These are phyloP conservation scores for Pisolithus marmoratus DNA, from an alignment of 768 basidiomycete species.

Conservation along the genomic window DNA sequence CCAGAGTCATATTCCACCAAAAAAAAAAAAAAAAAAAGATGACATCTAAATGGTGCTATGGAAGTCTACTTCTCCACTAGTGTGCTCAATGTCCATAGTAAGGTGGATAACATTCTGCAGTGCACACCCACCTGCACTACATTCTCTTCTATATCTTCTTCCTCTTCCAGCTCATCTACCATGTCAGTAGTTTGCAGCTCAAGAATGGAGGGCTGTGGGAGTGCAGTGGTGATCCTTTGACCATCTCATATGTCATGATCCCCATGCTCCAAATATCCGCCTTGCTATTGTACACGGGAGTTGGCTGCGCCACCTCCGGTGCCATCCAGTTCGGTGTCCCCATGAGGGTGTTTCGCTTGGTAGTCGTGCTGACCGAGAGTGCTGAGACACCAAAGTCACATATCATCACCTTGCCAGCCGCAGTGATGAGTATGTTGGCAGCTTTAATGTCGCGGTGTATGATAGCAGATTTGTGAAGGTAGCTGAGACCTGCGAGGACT, in stretches of 20 bases:
- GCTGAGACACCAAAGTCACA: slow-evolving; percentile 99
- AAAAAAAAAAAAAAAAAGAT: too few relatives aligned
- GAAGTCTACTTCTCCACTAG: too few relatives aligned
- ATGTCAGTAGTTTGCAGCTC: too few relatives aligned
- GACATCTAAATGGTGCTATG: too few relatives aligned
- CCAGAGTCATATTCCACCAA: too few relatives aligned
- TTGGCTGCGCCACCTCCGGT: slow-evolving; percentile 88
- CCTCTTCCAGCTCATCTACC: too few relatives aligned
- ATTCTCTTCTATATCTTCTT: too few relatives aligned
- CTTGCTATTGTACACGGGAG: slow-evolving; percentile 92
- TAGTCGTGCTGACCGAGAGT: slow-evolving; percentile 72
- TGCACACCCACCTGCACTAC: too few relatives aligned
- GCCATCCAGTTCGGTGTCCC: slow-evolving; percentile 99
- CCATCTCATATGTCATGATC: slow-evolving; percentile 94
- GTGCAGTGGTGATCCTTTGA: slow-evolving; percentile 93
- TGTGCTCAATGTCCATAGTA: too few relatives aligned
- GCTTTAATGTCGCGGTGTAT: slow-evolving; percentile 99
- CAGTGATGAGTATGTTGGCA: slow-evolving; percentile 90
- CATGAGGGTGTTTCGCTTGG: slow-evolving; percentile 93
- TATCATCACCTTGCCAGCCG: slow-evolving; percentile 86
- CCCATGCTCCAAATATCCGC: slow-evolving; percentile 99
- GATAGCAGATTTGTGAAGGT: slow-evolving; percentile 89
- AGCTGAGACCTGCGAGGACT: slow-evolving; percentile 78
- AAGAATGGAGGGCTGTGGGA: too few relatives aligned
- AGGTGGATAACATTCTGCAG: too few relatives aligned